Evolutionary conservation across 768 basidiomycete genomes (phyloP), one percentile per base, ranked within the genome.

Genomic region (Lyophyllum decastes): DNA sequence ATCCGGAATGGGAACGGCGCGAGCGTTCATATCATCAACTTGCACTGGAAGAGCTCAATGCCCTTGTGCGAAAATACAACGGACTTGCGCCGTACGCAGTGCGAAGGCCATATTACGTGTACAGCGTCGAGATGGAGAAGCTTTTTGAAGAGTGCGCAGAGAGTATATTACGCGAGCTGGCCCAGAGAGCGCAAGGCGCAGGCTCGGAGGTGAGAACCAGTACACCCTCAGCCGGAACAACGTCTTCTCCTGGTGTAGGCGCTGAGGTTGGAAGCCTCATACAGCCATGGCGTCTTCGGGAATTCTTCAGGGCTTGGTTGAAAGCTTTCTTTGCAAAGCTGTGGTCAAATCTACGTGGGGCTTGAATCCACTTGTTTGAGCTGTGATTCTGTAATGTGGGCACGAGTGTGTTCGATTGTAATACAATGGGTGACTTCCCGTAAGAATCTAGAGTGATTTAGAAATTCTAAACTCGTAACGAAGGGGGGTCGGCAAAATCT

Each of bases 21-120:
- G 90, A 94, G 67, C 68, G 72, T 17, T 70, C 79, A 45, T 92
- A 92, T 63, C 90, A 93, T 63, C 80, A 86, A 33, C 76, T 82
- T 2, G 88, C 88, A 12, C 65, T 94, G 35, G 78, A 77, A 27
- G 87, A 94, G 62, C 72, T 94, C 40, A 94, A 95, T 70, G 76
- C 83, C 2, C 77, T 89, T 5, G 86, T 94, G 25, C 79, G 91
- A 49, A 86, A 87, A 72, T 90, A 92, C 73, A 94, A 95, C 66
- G 86, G 82, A 7, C 68, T 89, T 44, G 93, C 92, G 12, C 92
- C 91, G 1, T 90, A 89, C 64, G 76, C 85, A 4, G 92, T 89
- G n/a, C 80, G 92, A 19, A 74, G 88, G 47, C 75, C 83, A 4
- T 84, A 87, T 58, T 79, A 89, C 58, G 71, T 76, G 22, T 79